Evolutionary conservation across 139 green algal species (phyloP).

Genomic region (Deuterostichococcus epilithicus): DNA sequence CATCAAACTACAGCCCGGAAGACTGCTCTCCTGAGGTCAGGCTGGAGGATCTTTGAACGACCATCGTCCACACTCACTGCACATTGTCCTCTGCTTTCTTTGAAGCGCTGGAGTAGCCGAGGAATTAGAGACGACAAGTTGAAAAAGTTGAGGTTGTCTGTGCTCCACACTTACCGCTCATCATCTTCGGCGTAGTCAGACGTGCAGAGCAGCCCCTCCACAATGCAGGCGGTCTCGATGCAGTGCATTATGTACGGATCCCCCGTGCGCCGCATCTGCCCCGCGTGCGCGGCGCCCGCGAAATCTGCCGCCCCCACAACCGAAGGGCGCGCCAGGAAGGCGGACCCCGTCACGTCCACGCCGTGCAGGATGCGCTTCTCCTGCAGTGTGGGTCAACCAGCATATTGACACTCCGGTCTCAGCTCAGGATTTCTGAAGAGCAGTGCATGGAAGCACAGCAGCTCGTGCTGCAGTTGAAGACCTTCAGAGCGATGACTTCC

Average conservation of each 20-base stretch:
- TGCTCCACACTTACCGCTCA: too few species aligned
- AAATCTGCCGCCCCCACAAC: slow-evolving; percentile 74
- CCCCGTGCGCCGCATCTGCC: slow-evolving; percentile 77
- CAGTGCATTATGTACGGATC: slow-evolving; percentile 92
- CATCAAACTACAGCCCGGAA: too few species aligned
- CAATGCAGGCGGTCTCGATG: slow-evolving; percentile 88
- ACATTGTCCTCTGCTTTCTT: too few species aligned
- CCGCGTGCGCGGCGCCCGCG: slow-evolving; percentile 73
- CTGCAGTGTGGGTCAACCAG: slow-evolving; percentile 9
- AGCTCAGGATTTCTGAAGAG: background rate
- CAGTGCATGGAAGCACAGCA: background rate
- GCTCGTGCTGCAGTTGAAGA: background rate
- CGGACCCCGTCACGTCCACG: slow-evolving; percentile 55
- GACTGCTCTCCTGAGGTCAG: too few species aligned
- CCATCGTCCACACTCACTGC: too few species aligned
- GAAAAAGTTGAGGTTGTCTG: too few species aligned
- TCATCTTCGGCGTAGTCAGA: slow-evolving; percentile 20
- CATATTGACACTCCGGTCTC: background rate
- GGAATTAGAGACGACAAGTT: too few species aligned
- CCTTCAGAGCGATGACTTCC: background rate
- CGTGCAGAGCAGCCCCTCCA: slow-evolving; percentile 56
- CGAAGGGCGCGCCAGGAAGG: slow-evolving; percentile 43
- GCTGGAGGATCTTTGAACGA: too few species aligned
- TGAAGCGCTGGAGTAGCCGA: too few species aligned
- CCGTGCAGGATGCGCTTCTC: slow-evolving; percentile 44